Conservation (phyloP, 345 rosid species). For the Xanthoceras sorbifolium region DNA sequence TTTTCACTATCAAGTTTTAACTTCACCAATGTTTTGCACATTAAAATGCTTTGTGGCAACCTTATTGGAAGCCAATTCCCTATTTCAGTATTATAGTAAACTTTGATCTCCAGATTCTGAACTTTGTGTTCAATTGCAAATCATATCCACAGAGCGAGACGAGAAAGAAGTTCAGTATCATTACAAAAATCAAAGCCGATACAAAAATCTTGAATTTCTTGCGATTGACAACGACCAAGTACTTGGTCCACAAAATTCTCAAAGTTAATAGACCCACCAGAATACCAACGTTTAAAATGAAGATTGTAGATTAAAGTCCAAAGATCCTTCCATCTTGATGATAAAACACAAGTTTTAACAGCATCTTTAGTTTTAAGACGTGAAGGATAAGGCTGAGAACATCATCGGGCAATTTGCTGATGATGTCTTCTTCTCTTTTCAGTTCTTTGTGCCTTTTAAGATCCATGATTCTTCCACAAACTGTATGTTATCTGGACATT, state of each 20-base stretch:
- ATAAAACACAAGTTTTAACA: constrained; percentile 5
- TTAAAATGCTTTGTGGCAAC: background rate
- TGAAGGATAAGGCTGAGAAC: constrained; percentile 19
- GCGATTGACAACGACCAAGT: background rate
- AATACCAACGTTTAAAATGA: background rate
- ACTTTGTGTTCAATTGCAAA: background rate
- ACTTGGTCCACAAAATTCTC: background rate
- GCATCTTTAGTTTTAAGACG: constrained; percentile 1
- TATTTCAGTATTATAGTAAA: background rate
- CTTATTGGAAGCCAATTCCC: background rate
- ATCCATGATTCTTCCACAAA: too few relatives aligned
- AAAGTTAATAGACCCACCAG: background rate
- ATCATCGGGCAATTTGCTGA: constrained; percentile 4
- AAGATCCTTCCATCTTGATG: constrained; percentile 20
- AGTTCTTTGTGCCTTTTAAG: too few relatives aligned
- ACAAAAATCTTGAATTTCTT: background rate
- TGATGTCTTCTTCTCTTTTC: background rate
- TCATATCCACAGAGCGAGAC: background rate
- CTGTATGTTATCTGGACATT: too few relatives aligned
- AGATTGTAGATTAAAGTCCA: background rate
- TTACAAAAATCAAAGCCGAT: background rate
- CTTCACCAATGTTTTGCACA: background rate
- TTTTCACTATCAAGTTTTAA: background rate
- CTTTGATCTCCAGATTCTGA: background rate
- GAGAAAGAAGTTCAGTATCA: background rate